Percentiles rank a stretch among this genome's conserved stretches.
Evolutionary conservation across 306 rosid genomes (phyloP).

Genomic region (Aeschynomene evenia): DNA sequence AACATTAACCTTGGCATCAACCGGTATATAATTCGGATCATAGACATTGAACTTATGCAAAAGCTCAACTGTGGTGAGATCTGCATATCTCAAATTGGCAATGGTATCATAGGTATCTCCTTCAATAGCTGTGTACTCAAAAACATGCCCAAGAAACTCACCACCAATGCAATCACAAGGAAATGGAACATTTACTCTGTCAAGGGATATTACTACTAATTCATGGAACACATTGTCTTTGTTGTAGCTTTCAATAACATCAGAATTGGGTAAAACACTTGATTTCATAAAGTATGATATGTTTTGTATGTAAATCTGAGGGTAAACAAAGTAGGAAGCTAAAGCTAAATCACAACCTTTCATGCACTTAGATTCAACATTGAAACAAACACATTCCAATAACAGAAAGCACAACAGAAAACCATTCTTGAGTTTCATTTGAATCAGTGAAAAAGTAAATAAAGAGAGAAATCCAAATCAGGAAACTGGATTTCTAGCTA

Average conservation of each 20-base stretch:
- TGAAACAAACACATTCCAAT: conserved; percentile 19
- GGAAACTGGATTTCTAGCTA: background rate
- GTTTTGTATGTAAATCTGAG: rapidly evolving
- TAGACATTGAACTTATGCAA: conserved; percentile 45
- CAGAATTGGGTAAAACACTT: background rate
- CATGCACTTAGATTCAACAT: conserved; percentile 52
- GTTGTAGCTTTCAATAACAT: conserved; percentile 35
- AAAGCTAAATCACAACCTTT: conserved; percentile 58
- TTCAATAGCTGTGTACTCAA: conserved; percentile 33
- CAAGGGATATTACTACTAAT: background rate
- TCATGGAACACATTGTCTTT: conserved; percentile 8
- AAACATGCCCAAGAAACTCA: conserved; percentile 57
- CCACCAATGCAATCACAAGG: conserved; percentile 52
- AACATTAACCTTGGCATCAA: conserved; percentile 38
- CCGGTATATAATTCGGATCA: conserved; percentile 23
- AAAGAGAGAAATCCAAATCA: conserved; percentile 23
- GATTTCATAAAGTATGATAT: conserved; percentile 30
- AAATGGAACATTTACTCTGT: conserved; percentile 49
- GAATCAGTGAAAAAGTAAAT: background rate
- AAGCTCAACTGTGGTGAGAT: conserved; percentile 49
- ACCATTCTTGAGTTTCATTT: conserved; percentile 45
- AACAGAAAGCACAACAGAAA: conserved; percentile 26
- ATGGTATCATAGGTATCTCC: conserved; percentile 48
- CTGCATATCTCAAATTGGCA: conserved; percentile 40
- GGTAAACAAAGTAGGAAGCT: conserved; percentile 49